A percentile compares a stretch with the other conserved stretches of the same genome.
These are phyloP conservation scores for Metschnikowia picachoensis DNA, from an alignment of 805 yeast genomes.

Conservation along the genomic window DNA sequence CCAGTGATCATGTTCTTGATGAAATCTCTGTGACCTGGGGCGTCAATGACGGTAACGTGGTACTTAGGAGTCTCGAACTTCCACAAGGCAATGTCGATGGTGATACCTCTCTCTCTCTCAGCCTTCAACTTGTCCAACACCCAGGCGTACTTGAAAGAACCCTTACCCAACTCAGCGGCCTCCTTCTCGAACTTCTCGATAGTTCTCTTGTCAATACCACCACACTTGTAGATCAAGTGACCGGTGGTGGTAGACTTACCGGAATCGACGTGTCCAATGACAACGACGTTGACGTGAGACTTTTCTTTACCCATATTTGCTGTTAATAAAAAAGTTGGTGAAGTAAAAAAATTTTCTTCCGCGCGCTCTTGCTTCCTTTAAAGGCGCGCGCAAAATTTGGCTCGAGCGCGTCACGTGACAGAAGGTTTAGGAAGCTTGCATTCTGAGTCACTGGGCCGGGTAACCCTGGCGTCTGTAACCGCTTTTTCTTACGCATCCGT, in stretches of 20 bases:
- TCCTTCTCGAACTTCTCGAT: constrained; percentile 97
- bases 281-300: constrained; percentile 99
- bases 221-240: constrained; percentile 98
- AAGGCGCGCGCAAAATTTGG: constrained; percentile 9
- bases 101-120: constrained; percentile 96
- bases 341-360: constrained; percentile 5
- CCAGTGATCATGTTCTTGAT: constrained; percentile 95
- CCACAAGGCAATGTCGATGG: constrained; percentile 91
- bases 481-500: not conserved
- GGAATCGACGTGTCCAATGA: constrained; percentile 99
- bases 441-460: constrained; percentile 5
- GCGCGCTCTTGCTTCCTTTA: constrained; percentile 7
- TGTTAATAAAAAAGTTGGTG: constrained; percentile 9
- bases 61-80: constrained; percentile 89
- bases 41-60: constrained; percentile 88
- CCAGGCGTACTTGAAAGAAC: constrained; percentile 98
- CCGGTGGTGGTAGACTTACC: constrained; percentile 97
- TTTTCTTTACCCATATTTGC: constrained; percentile 81
- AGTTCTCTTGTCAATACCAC: constrained; percentile 99
- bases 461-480: constrained; percentile 4
- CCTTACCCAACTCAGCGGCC: constrained; percentile 96
- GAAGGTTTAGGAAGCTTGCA: constrained; percentile 1
- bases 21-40: constrained; percentile 96
- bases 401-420: constrained; percentile 2
- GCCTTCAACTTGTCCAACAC: constrained; percentile 93